Percentiles rank a stretch among this genome's conserved stretches.
Evolutionary conservation across 1,139 yeast species (phyloP).

Genomic region (Ogataea hybrid): DNA sequence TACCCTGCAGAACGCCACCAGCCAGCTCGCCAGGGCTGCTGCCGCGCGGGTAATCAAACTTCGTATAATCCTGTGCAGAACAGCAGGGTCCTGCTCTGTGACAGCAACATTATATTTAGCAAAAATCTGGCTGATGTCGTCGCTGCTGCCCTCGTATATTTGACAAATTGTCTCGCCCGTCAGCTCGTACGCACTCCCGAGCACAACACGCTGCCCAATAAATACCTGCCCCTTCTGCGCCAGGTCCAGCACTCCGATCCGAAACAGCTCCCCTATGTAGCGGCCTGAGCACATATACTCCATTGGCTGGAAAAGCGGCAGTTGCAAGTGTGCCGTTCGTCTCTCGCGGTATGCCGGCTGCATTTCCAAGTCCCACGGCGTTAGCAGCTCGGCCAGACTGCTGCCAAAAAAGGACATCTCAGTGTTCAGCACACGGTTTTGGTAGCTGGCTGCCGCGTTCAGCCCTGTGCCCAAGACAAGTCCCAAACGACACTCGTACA

Average conservation of each 20-base stretch:
- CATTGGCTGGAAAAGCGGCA: conserved; percentile 49
- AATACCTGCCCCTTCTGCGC: conserved; percentile 37
- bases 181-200: conserved; percentile 15
- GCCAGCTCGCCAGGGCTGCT: conserved; percentile 24
- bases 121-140: conserved; percentile 5
- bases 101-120: conserved; percentile 4
- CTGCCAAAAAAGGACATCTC: conserved; percentile 36
- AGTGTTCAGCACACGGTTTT: conserved; percentile 28
- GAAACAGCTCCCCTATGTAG: conserved; percentile 51
- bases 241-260: conserved; percentile 42
- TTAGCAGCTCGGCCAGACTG: conserved; percentile 11
- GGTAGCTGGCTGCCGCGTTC: conserved; percentile 28
- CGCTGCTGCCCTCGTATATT: conserved; percentile 15
- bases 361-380: conserved; percentile 14
- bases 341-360: conserved; percentile 3
- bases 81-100: conserved; percentile 12
- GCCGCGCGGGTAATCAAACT: conserved; percentile 29
- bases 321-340: conserved; percentile 21
- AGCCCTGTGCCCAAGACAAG: conserved; percentile 37
- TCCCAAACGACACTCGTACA: conserved; percentile 27
- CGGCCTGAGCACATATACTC: conserved; percentile 57
- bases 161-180: conserved; percentile 26
- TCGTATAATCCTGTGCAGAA: conserved; percentile 19
- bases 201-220: conserved; percentile 5
- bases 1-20: conserved; percentile 11